phyloP scores from a whole-genome alignment of 176 grass and related monocot genomes.

The Triticum aestivum region DNA sequence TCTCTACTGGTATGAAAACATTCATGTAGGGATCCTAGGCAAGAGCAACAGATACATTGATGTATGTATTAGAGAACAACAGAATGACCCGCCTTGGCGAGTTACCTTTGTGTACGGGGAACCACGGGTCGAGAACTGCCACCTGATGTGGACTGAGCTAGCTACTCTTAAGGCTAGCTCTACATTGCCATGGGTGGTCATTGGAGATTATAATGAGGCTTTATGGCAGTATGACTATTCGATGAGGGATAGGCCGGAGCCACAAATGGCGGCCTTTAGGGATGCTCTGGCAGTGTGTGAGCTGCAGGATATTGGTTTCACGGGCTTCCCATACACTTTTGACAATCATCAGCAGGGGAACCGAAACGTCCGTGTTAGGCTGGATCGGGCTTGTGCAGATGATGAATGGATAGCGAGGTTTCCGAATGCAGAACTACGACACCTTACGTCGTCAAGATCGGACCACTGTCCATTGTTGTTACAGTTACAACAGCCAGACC shows the following conservation, averaged over 20 bases:
- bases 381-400: neutral
- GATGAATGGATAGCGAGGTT: neutral
- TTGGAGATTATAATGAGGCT: neutral
- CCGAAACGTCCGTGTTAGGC: neutral
- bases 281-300: neutral
- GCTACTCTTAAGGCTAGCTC: neutral
- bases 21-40: fast-evolving
- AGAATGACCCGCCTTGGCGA: neutral
- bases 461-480: neutral
- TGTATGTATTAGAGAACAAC: neutral
- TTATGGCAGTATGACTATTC: neutral
- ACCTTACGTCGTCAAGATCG: neutral
- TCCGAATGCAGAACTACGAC: neutral
- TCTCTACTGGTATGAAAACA: neutral
- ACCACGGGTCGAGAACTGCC: neutral
- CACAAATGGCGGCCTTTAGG: too few relatives aligned
- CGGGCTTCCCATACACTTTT: neutral
- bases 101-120: neutral
- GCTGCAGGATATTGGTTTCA: neutral
- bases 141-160: neutral
- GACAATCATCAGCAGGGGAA: neutral
- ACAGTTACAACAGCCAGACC: neutral
- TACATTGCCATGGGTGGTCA: neutral
- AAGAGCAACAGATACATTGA: neutral
- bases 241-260: neutral